These are phyloP conservation scores for Pseudogymnoascus sp. DNA, from an alignment of 2,329 filamentous ascomycete species.

Conservation along the genomic window DNA sequence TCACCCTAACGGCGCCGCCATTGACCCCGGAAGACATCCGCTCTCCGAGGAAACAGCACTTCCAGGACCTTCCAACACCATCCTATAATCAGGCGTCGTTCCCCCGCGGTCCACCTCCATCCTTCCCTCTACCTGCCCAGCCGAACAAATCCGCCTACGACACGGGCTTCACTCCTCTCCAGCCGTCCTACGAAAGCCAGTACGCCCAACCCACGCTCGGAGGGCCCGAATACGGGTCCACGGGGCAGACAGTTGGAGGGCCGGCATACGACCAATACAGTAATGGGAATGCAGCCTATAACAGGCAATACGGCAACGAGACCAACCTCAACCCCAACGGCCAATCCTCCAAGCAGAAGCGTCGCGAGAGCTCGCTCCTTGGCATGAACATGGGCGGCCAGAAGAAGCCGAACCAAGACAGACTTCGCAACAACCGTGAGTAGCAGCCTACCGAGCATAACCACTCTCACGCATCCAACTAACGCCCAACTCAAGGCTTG, in stretches of 20 bases:
- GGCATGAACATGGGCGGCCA: constrained; percentile 38
- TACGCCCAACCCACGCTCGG: constrained; percentile 22
- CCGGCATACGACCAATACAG: constrained; percentile 34
- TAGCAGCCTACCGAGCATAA: constrained; percentile 21
- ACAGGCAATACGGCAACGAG: constrained; percentile 24
- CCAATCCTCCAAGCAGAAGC: constrained; percentile 35
- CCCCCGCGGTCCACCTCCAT: constrained; percentile 20
- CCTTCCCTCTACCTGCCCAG: constrained; percentile 31
- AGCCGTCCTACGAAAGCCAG: constrained; percentile 38
- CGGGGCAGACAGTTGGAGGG: constrained; percentile 20
- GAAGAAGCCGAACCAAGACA: constrained; percentile 17
- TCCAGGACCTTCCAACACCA: constrained; percentile 57
- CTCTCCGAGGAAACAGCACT: constrained; percentile 57
- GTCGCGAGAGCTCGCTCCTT: constrained; percentile 55
- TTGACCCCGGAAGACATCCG: constrained; percentile 50
- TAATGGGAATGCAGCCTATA: constrained; percentile 25
- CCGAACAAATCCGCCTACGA: constrained; percentile 31
- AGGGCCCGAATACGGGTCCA: constrained; percentile 25
- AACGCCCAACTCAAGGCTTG: constrained; percentile 16
- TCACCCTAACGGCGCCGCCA: constrained; percentile 32
- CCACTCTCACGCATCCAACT: constrained; percentile 17
- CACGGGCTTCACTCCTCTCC: constrained; percentile 43
- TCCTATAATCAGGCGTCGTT: constrained; percentile 52
- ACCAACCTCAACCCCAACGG: constrained; percentile 30
- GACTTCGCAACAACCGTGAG: constrained; percentile 19